These are phyloP conservation scores for Candolleomyces eurysporus DNA, from an alignment of 768 basidiomycete species.

Conservation along the genomic window DNA sequence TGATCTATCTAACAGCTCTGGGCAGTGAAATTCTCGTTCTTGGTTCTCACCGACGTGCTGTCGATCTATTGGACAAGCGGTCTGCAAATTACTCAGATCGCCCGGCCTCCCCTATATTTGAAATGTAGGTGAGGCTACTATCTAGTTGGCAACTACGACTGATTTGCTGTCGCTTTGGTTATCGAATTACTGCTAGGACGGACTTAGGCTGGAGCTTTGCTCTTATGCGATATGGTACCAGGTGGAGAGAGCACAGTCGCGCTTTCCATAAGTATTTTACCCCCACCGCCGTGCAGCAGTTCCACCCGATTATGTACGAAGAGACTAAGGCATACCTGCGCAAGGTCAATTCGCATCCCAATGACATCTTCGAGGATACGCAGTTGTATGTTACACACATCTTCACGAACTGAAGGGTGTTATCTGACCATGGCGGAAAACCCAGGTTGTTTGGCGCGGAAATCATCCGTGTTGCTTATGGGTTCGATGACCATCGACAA, in stretches of 20 bases:
- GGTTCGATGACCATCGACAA: conserved; percentile 20
- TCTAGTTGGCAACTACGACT: neutral
- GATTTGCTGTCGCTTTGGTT: neutral
- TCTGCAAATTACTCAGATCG: conserved; percentile 14
- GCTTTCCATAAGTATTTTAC: conserved; percentile 16
- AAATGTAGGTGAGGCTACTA: neutral
- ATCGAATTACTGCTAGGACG: neutral
- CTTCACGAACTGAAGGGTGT: neutral
- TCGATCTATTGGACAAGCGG: conserved; percentile 18
- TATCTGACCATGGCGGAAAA: neutral
- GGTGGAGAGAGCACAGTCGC: conserved; percentile 48
- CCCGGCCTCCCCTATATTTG: neutral
- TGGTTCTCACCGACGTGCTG: conserved; percentile 17
- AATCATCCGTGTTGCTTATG: conserved; percentile 33
- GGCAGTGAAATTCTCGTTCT: conserved; percentile 24
- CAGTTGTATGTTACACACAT: neutral
- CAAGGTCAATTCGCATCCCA: neutral
- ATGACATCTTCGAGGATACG: neutral
- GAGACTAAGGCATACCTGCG: neutral
- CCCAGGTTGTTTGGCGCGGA: conserved; percentile 27
- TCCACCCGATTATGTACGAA: conserved; percentile 7
- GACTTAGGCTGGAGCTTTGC: neutral
- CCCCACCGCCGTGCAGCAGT: conserved; percentile 5
- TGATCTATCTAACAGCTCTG: conserved; percentile 23
- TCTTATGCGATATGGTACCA: conserved; percentile 31